Evolutionary conservation across 306 rosid species (phyloP).

Genomic region (Prunus armeniaca): DNA sequence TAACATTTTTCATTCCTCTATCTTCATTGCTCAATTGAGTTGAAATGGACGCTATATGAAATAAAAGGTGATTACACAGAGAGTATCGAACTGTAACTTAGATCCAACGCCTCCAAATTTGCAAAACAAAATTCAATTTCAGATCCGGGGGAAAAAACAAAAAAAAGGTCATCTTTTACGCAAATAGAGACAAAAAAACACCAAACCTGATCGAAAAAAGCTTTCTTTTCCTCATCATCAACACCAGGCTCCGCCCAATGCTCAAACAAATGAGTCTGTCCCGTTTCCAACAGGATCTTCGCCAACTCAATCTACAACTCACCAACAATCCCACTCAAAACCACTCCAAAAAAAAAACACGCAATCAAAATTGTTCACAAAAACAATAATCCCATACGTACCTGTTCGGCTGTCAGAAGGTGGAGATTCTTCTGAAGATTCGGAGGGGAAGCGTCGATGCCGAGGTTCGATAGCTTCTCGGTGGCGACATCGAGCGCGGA

Average conservation of each 20-base stretch:
- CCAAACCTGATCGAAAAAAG: conserved; percentile 68
- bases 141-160: background rate
- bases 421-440: conserved; percentile 47
- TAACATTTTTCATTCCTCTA: background rate
- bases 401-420: conserved; percentile 64
- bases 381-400: background rate
- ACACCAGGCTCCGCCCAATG: conserved; percentile 77
- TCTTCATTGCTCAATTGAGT: background rate
- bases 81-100: background rate
- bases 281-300: conserved; percentile 52
- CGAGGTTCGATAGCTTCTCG: conserved; percentile 35
- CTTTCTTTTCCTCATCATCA: conserved; percentile 69
- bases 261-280: conserved; percentile 68
- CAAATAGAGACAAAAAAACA: background rate
- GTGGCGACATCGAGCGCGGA: conserved; percentile 29
- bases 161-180: background rate
- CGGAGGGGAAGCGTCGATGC: conserved; percentile 36
- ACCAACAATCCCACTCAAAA: conserved; percentile 21
- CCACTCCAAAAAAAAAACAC: background rate
- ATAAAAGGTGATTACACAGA: background rate
- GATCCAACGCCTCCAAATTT: background rate
- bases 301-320: conserved; percentile 58
- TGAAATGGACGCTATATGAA: background rate
- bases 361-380: background rate
- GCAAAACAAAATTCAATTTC: background rate